Evolutionary conservation across 164 flowering plant genomes (phyloP), one percentile per base, ranked within the genome.

Genomic region (Sextonia rubra): DNA sequence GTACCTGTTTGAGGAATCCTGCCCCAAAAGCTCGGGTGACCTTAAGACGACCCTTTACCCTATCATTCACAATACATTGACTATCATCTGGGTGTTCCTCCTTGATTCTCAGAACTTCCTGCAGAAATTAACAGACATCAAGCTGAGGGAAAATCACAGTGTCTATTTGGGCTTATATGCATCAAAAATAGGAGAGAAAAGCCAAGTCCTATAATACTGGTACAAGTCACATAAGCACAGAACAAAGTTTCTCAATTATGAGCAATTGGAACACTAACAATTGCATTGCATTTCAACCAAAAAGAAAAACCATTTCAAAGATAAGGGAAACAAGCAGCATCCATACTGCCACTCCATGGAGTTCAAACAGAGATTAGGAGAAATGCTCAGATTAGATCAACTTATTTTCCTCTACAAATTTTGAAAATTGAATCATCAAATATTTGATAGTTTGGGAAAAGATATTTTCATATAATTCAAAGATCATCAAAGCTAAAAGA

Each of bases 11-110:
- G 60, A 95, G 89, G 82, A 87, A 95, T 66, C 99, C 99, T 61
- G 98, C 99, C 56, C 99, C 98, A 88, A 95, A 95, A 44, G 98
- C 99, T 70, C 99, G 85, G 29, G 99, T 95, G 55, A 95, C 99
- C 83, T 91, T 91, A 29, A 96, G 90, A 49, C 98, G 97, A 22
- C 99, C 99, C 83, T 96, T 96, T 58, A 96, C 97, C 80, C 98
- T 89, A 73, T 93, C 99, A 82, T 96, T 91, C 70, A 91, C 91
- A 75, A 96, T 93, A 77, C 99, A 93, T 15, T 90, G 88, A 61
- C 68, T 86, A 78, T 96, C 99, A 87, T 96, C 98, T 65, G 97
- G 98, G 78, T 96, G 99, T 77, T 96, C 99, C 75, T 84, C 88
- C 85, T 87, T 93, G 75, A 96, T 96, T 86, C 99, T 83, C 69